A percentile compares a stretch with the other conserved stretches of the same genome.
Evolutionary conservation across 1,284 basidiomycete genomes (phyloP).

Genomic region (Pascua sp.): DNA sequence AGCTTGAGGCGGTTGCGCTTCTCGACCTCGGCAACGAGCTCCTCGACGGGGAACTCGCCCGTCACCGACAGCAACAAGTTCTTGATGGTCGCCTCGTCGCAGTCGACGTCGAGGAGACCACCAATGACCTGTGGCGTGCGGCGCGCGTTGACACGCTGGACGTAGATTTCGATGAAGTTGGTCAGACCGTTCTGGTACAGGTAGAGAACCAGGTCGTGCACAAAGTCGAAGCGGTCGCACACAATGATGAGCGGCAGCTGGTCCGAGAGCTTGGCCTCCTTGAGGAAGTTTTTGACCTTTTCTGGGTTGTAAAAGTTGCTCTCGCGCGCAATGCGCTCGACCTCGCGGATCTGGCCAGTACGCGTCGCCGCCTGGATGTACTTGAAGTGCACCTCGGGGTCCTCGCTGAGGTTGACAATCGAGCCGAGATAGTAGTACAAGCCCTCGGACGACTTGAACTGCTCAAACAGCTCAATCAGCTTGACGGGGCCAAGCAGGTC

Average conservation of each 20-base stretch:
- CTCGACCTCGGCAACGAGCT: slow-evolving; percentile 96
- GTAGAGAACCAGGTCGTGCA: slow-evolving; percentile 97
- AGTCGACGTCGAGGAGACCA: slow-evolving; percentile 95
- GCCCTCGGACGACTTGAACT: slow-evolving; percentile 96
- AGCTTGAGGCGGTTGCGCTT: slow-evolving; percentile 93
- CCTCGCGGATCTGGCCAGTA: slow-evolving; percentile 97
- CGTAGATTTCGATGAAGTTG: slow-evolving; percentile 99
- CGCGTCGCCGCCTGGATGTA: slow-evolving; percentile 99
- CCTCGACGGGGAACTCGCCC: slow-evolving; percentile 96
- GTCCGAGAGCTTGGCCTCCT: slow-evolving; percentile 93
- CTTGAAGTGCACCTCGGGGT: slow-evolving; percentile 99
- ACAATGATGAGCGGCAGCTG: slow-evolving; percentile 99
- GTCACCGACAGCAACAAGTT: slow-evolving; percentile 87
- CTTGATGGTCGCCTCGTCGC: slow-evolving; percentile 96
- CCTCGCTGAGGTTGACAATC: slow-evolving; percentile 92
- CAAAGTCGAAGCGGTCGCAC: slow-evolving; percentile 99
- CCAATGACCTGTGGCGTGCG: slow-evolving; percentile 98
- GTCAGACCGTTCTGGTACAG: slow-evolving; percentile 96
- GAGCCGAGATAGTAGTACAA: slow-evolving; percentile 98
- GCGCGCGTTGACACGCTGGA: slow-evolving; percentile 95
- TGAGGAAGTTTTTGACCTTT: slow-evolving; percentile 99
- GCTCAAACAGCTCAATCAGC: slow-evolving; percentile 98
- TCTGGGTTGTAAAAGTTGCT: slow-evolving; percentile 98
- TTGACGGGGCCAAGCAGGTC: slow-evolving; percentile 96
- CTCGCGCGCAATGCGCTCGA: slow-evolving; percentile 97